These are phyloP conservation scores for Achaetomiella virescens DNA, from an alignment of 495 filamentous ascomycete species.

Conservation along the genomic window DNA sequence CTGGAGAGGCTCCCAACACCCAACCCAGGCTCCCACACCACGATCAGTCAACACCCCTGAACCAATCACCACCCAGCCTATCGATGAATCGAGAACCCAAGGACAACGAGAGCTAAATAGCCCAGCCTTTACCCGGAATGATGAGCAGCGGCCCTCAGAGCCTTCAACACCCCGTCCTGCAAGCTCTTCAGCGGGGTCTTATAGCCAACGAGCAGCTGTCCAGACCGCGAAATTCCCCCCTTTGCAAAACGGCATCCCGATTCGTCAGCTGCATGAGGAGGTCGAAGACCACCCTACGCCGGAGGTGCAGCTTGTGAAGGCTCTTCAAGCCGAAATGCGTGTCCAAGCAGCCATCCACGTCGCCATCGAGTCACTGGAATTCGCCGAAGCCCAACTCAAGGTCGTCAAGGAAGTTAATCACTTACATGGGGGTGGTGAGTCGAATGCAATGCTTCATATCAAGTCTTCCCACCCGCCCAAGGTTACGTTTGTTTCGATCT, in stretches of 20 bases:
- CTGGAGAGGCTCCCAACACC: not conserved
- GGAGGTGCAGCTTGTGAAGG: constrained; percentile 16
- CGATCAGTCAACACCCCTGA: not conserved
- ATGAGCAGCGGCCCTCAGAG: not conserved
- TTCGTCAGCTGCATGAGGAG: not conserved
- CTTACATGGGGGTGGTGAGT: constrained; percentile 22
- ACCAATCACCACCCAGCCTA: not conserved
- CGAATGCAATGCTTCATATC: not conserved
- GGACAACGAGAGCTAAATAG: not conserved
- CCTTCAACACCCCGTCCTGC: not conserved
- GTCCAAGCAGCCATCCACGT: constrained; percentile 31
- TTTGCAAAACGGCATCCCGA: not conserved
- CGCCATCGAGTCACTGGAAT: constrained; percentile 28
- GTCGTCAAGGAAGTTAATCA: constrained; percentile 24
- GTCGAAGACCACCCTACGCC: not conserved
- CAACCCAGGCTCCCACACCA: not conserved
- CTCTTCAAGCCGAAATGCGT: constrained; percentile 27
- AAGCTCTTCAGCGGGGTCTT: not conserved
- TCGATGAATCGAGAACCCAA: not conserved
- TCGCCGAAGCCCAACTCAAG: constrained; percentile 27
- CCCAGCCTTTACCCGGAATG: not conserved
- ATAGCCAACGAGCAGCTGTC: too few species aligned
- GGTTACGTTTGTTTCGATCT: too few species aligned
- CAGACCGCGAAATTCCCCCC: constrained; percentile 4
- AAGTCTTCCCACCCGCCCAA: not conserved